phyloP scores from a whole-genome alignment of 805 yeast genomes.

The Torulaspora delbrueckii region DNA sequence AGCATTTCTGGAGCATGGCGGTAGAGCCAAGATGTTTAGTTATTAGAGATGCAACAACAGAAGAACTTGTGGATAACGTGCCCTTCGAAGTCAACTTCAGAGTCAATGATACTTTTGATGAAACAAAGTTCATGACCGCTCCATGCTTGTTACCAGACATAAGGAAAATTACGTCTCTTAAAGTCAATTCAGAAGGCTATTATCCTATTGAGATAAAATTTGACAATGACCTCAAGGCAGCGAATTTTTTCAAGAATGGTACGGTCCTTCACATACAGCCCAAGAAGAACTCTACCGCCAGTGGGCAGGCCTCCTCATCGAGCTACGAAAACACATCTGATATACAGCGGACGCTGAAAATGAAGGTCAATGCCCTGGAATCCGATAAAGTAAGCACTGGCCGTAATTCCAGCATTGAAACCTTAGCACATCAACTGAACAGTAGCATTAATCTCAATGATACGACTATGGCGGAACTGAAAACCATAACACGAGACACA shows the following conservation, averaged over 20 bases:
- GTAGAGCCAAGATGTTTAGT: conserved; percentile 79
- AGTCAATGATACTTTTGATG: conserved; percentile 38
- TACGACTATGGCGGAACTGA: conserved; percentile 19
- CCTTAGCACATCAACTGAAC: not conserved
- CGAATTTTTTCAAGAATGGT: conserved; percentile 29
- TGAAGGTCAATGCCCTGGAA: conserved; percentile 8
- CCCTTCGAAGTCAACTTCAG: conserved; percentile 37
- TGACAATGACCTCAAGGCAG: conserved; percentile 26
- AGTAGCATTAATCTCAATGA: conserved; percentile 11
- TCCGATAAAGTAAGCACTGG: not conserved
- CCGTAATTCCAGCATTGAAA: not conserved
- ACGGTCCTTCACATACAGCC: conserved; percentile 27
- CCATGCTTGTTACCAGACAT: conserved; percentile 71
- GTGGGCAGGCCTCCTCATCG: not conserved
- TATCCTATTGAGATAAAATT: conserved; percentile 46
- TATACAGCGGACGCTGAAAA: conserved; percentile 11
- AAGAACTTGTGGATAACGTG: conserved; percentile 45
- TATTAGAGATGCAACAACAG: conserved; percentile 61
- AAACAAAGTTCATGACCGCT: conserved; percentile 40
- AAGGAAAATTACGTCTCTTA: conserved; percentile 44
- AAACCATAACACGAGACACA: not conserved
- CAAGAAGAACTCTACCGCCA: conserved; percentile 3
- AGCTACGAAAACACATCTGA: conserved; percentile 9
- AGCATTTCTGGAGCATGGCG: conserved; percentile 88
- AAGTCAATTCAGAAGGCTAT: conserved; percentile 45